A percentile compares a stretch with the other conserved stretches of the same genome.
phyloP scores from a whole-genome alignment of 352 stramenopile genomes.

The Aphanomyces stellatus region DNA sequence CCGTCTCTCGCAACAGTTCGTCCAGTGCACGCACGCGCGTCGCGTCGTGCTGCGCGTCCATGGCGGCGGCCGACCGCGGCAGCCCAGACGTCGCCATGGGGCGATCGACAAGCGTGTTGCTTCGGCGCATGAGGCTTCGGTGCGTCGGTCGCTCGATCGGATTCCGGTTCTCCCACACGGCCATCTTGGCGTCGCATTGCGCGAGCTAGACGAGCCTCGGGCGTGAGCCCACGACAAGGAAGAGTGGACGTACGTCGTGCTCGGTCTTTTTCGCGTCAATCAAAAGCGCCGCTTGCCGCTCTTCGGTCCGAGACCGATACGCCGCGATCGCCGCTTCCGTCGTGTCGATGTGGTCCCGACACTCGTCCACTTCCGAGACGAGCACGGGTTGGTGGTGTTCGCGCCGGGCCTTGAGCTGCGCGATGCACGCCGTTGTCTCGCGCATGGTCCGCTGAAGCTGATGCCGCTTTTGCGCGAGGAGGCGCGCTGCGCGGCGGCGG shows the following conservation, averaged over 20 bases:
- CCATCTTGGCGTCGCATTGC: constrained; percentile 10
- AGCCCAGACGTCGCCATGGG: background rate
- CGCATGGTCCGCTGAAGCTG: background rate
- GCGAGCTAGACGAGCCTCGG: background rate
- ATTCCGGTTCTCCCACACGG: background rate
- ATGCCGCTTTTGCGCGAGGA: background rate
- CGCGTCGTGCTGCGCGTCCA: background rate
- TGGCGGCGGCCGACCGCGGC: background rate
- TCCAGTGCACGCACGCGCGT: constrained; percentile 8
- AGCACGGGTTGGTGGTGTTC: background rate
- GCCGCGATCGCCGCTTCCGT: constrained; percentile 5
- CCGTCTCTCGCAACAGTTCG: background rate
- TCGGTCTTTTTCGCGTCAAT: background rate
- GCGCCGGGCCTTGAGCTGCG: background rate
- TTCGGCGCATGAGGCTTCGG: too few relatives aligned
- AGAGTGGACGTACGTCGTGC: background rate
- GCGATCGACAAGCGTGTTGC: background rate
- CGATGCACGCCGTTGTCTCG: background rate
- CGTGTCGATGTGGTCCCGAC: constrained; percentile 8
- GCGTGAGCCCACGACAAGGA: background rate
- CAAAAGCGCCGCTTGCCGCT: background rate
- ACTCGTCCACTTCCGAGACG: constrained; percentile 3
- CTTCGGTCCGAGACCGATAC: background rate
- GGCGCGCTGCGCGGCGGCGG: background rate
- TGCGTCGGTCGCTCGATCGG: background rate